Evolutionary conservation across 805 yeast species (phyloP), one percentile per base, ranked within the genome.

Genomic region (Pichia scutulata): DNA sequence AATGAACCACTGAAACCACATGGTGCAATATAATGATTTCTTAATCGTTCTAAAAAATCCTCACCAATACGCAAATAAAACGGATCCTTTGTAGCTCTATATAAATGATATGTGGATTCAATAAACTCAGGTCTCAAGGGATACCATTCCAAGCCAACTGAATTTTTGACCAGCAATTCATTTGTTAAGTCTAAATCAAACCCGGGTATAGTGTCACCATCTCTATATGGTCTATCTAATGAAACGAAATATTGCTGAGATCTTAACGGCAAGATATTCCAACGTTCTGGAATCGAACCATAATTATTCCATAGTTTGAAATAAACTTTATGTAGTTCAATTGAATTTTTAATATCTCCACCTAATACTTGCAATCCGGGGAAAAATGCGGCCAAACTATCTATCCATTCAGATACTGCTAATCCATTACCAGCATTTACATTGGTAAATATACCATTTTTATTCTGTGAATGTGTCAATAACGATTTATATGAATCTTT

Each of bases 41-140:
- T 69, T 26, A 86, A 73, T 50, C 82, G 79, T 2, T 74, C 58
- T 51, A 90, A 62, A 7, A 87, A 70, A 25, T 80, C 72, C 52
- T 78, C 80, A 1, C 97, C 97, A 28, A 88, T 78, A 48, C 82
- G 80, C 19, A 90, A 68, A 63, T 82, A 89, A 60, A 89, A 73
- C 2, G 96, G 96, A 63, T 90, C 98, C 50, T 71, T 75, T 0
- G 97, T 90, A 1, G 96, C 95, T 40, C 85, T 70, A 60, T 84
- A 89, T 16, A 90, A 68, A 60, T 84, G 82, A 64, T 89, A 90
- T 0, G 95, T 88, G 0, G 95, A 86, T 63, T 90, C 98, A 41
- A 88, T 76, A 57, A 89, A 88, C 62, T 90, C 98, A 0, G 98
- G 98, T 49, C 98, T 71, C 42, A 90, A 70, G 2, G 97, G 96